Conservation (phyloP, 305 asterid genomes). For the Rubia tinctorum region DNA sequence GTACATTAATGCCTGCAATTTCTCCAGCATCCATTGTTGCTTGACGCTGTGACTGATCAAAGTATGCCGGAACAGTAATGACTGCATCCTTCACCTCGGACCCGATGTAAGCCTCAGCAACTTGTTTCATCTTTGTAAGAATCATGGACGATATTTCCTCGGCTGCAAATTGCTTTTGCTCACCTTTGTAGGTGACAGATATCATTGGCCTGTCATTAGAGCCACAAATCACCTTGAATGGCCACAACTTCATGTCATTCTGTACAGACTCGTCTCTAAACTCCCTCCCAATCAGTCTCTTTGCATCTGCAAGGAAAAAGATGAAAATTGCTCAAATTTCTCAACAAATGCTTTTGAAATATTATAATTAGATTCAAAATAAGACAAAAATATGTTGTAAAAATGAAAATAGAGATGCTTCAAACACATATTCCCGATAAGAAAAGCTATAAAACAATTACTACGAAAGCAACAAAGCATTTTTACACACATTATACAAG, state of each 20-base stretch:
- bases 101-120: conserved; percentile 19
- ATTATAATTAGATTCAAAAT: no score
- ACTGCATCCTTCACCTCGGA: conserved; percentile 16
- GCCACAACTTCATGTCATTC: conserved; percentile 23
- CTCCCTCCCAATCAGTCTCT: conserved; percentile 23
- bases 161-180: conserved; percentile 17
- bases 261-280: conserved; percentile 16
- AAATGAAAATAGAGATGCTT: no score
- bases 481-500: no score
- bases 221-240: conserved; percentile 17
- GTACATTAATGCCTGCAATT: conserved; percentile 13
- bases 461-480: no score
- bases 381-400: no score
- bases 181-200: conserved; percentile 15
- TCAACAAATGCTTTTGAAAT: no score
- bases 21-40: conserved; percentile 16
- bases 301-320: conserved; percentile 6
- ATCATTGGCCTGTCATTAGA: conserved; percentile 17
- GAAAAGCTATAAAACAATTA: no score
- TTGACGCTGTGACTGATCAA: conserved; percentile 17
- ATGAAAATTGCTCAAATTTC: no score
- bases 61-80: conserved; percentile 23
- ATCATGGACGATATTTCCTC: conserved; percentile 13
- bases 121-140: neutral
- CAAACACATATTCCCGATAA: no score